Conservation (phyloP, 2,329 filamentous ascomycete genomes). For the Septoria linicola region DNA sequence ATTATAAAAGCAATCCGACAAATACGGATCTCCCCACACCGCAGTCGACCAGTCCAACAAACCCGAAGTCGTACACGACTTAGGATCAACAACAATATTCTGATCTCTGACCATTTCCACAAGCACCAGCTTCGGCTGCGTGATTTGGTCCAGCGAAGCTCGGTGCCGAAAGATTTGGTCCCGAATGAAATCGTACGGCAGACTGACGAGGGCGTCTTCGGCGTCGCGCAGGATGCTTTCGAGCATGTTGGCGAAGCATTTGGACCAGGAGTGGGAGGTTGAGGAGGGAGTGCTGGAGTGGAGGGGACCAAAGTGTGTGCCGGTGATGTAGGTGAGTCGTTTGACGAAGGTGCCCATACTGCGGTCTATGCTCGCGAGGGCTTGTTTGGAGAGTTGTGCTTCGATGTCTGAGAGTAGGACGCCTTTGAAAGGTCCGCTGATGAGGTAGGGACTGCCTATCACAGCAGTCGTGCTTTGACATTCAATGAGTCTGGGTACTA, state of each 20-base stretch:
- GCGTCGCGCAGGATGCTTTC: constrained; percentile 56
- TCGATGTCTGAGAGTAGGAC: constrained; percentile 31
- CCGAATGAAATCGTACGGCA: constrained; percentile 57
- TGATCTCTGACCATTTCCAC: constrained; percentile 50
- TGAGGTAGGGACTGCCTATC: constrained; percentile 32
- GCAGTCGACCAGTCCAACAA: constrained; percentile 55
- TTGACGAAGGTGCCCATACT: constrained; percentile 44
- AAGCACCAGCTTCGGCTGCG: constrained; percentile 52
- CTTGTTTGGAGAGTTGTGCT: constrained; percentile 36
- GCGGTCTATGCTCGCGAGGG: constrained; percentile 42
- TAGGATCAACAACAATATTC: constrained; percentile 54
- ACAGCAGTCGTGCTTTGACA: constrained; percentile 28
- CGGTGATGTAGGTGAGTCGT: constrained; percentile 47
- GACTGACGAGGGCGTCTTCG: constrained; percentile 58
- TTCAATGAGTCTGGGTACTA: constrained; percentile 43
- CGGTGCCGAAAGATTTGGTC: constrained; percentile 49
- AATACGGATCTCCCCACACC: constrained; percentile 57
- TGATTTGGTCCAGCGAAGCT: constrained; percentile 51
- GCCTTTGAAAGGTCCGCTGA: constrained; percentile 34
- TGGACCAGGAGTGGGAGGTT: constrained; percentile 53
- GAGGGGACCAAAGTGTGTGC: constrained; percentile 50
- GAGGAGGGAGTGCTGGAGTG: constrained; percentile 13
- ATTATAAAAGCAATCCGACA: constrained; percentile 52
- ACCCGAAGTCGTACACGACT: constrained; percentile 46
- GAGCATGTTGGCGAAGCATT: constrained; percentile 53